These are phyloP conservation scores for Schwanniomyces vanrijiae DNA, from an alignment of 805 yeast genomes.

Conservation along the genomic window DNA sequence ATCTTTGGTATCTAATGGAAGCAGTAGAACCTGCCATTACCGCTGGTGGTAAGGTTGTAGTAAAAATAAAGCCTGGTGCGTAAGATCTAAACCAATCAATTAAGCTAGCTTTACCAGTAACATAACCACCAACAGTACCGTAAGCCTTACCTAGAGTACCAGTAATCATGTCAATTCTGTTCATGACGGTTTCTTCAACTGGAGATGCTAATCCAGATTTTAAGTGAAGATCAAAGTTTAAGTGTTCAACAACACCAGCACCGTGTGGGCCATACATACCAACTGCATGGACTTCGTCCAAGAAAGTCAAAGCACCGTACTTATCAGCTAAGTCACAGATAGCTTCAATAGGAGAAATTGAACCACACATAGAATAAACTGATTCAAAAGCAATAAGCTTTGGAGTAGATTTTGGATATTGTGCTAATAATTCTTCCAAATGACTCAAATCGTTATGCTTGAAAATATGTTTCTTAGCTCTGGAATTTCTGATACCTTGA, in stretches of 20 bases:
- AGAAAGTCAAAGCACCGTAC: constrained; percentile 94
- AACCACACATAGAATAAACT: constrained; percentile 98
- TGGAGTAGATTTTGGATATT: constrained; percentile 84
- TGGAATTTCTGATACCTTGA: constrained; percentile 88
- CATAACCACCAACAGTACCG: constrained; percentile 97
- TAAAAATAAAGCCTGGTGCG: constrained; percentile 97
- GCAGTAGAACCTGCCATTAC: constrained; percentile 93
- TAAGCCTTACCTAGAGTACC: constrained; percentile 97
- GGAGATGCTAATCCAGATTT: constrained; percentile 57
- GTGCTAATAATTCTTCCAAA: constrained; percentile 73
- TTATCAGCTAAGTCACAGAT: constrained; percentile 96
- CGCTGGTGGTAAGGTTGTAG: constrained; percentile 96
- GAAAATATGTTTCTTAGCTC: constrained; percentile 84
- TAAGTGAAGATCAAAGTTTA: constrained; percentile 83
- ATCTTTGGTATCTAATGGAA: constrained; percentile 82
- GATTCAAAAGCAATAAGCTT: constrained; percentile 96
- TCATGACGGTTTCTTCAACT: constrained; percentile 62
- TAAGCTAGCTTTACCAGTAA: constrained; percentile 81
- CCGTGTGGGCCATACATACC: constrained; percentile 99
- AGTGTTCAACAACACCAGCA: constrained; percentile 98
- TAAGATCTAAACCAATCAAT: constrained; percentile 95
- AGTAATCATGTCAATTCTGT: constrained; percentile 91
- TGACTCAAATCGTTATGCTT: constrained; percentile 87
- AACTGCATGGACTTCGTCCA: constrained; percentile 98
- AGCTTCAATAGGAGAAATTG: constrained; percentile 88